These are phyloP conservation scores for Fusarium chlamydosporum DNA, from an alignment of 2,329 filamentous ascomycete genomes.

Conservation along the genomic window DNA sequence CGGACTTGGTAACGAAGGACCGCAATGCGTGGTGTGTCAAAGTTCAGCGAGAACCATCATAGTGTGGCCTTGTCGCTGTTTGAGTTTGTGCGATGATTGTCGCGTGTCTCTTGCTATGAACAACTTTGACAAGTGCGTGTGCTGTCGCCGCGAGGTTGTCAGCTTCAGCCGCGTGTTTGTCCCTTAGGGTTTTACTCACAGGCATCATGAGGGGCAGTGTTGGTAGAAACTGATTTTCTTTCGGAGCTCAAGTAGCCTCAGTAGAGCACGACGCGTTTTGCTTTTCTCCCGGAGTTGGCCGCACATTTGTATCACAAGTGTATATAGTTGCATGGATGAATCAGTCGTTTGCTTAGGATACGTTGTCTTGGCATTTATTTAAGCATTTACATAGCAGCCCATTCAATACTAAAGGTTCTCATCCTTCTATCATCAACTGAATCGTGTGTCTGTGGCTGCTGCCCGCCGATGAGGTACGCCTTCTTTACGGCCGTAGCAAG, in stretches of 20 bases:
- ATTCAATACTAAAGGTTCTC: constrained; percentile 88
- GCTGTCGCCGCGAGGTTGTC: constrained; percentile 87
- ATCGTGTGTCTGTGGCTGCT: constrained; percentile 57
- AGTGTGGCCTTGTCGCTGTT: constrained; percentile 95
- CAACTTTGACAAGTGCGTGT: constrained; percentile 97
- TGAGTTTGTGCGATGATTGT: constrained; percentile 95
- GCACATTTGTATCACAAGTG: constrained; percentile 14
- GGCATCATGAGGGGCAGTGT: neutral
- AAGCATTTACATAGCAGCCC: constrained; percentile 84
- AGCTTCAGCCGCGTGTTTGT: constrained; percentile 95
- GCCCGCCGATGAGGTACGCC: constrained; percentile 87
- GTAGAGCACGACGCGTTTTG: constrained; percentile 1
- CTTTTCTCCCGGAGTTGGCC: constrained; percentile 34
- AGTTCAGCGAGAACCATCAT: constrained; percentile 87
- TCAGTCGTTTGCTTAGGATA: constrained; percentile 19
- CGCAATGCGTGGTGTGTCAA: constrained; percentile 95
- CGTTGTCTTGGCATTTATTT: constrained; percentile 32
- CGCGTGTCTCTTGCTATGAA: constrained; percentile 94
- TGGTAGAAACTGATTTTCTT: neutral
- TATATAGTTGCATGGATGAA: constrained; percentile 7
- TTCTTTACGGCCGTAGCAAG: constrained; percentile 97
- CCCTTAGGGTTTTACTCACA: constrained; percentile 60
- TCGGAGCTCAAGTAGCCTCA: neutral
- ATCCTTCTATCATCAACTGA: constrained; percentile 60
- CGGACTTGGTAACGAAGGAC: constrained; percentile 78